Evolutionary conservation across 352 stramenopile species (phyloP).

Genomic region (Pythium pectinolyticum): DNA sequence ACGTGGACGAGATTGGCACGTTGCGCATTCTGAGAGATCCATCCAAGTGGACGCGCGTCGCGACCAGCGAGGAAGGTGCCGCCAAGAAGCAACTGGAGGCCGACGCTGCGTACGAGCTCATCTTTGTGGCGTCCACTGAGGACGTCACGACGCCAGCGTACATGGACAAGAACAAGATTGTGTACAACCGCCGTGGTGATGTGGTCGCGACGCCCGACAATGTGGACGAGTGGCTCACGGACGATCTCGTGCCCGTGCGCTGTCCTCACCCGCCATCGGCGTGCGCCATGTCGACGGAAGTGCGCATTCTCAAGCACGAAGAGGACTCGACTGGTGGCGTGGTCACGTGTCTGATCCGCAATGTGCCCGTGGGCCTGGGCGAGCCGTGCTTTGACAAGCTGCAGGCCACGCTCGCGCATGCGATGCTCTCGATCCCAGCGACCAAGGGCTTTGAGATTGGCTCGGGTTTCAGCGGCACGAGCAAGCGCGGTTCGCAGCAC

Average conservation of each 20-base stretch:
- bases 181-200: constrained; percentile 84
- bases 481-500: constrained; percentile 96
- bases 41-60: constrained; percentile 55
- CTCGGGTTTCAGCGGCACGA: constrained; percentile 93
- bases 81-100: constrained; percentile 52
- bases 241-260: constrained; percentile 90
- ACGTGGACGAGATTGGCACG: constrained; percentile 80
- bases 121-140: constrained; percentile 63
- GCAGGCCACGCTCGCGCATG: constrained; percentile 97
- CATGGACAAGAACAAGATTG: constrained; percentile 92
- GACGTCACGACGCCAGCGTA: constrained; percentile 80
- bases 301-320: constrained; percentile 91
- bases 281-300: constrained; percentile 94
- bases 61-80: constrained; percentile 31
- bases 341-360: constrained; percentile 96
- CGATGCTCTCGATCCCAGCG: constrained; percentile 98
- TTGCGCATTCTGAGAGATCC: constrained; percentile 81
- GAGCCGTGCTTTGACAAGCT: constrained; percentile 99
- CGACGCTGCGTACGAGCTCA: constrained; percentile 69
- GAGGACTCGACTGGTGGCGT: constrained; percentile 93
- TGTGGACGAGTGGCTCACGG: constrained; percentile 64
- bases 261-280: constrained; percentile 93
- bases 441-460: constrained; percentile 99
- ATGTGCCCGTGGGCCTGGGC: constrained; percentile 96
- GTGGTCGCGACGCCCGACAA: constrained; percentile 56